Conservation (phyloP, 495 filamentous ascomycete genomes). For the Trichoderma reesei region DNA sequence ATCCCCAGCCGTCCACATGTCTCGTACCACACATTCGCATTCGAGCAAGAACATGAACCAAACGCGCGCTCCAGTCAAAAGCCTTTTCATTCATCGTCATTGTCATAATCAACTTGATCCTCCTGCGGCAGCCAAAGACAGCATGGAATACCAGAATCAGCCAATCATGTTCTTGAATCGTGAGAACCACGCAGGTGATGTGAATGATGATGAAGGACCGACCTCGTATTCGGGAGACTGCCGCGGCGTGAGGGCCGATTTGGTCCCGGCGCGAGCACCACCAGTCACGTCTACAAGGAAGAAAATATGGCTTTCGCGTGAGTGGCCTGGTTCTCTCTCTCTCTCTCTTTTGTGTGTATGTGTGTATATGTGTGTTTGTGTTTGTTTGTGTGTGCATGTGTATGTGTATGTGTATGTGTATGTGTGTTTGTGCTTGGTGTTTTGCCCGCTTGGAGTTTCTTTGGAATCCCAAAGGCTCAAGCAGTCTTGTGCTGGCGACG, state of each 20-base stretch:
- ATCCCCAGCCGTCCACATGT: too few species aligned
- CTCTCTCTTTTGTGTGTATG: too few species aligned
- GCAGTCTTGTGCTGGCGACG: background rate
- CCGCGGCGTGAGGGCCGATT: background rate
- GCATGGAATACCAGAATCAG: slow-evolving; percentile 2
- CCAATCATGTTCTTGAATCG: slow-evolving; percentile 7
- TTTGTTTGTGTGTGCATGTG: too few species aligned
- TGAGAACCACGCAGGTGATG: slow-evolving; percentile 7
- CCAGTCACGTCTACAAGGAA: slow-evolving; percentile 3
- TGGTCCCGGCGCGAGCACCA: background rate
- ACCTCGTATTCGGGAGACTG: slow-evolving; percentile 8
- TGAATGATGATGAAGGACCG: slow-evolving; percentile 6
- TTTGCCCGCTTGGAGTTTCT: too few species aligned
- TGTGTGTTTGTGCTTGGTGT: too few species aligned
- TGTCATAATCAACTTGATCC: slow-evolving; percentile 3
- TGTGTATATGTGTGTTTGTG: too few species aligned
- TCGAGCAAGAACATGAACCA: background rate
- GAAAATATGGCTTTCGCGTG: background rate
- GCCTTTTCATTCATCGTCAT: slow-evolving; percentile 4
- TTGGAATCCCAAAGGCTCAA: background rate
- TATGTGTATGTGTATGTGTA: too few species aligned
- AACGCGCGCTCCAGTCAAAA: too few species aligned
- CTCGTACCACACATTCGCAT: background rate
- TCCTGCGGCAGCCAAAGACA: background rate
- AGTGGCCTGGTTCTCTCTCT: too few species aligned